Evolutionary conservation across 495 filamentous ascomycete species (phyloP).

Genomic region (Tuber microsphaerosporum): DNA sequence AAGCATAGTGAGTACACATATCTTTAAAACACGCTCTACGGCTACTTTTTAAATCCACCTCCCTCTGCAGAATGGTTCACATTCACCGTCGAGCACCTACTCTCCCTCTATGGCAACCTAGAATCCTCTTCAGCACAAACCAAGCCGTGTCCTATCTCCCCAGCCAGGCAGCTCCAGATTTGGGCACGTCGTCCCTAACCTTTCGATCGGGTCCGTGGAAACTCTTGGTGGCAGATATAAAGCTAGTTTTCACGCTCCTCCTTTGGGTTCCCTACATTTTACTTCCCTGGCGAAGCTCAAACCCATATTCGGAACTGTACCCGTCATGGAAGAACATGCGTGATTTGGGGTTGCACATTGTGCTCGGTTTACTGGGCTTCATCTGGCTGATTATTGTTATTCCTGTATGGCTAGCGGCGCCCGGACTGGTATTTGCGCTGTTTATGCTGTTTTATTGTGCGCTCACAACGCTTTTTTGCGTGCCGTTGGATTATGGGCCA

Average conservation of each 20-base stretch:
- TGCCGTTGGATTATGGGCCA: conserved; percentile 22
- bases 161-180: conserved; percentile 30
- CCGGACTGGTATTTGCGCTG: conserved; percentile 19
- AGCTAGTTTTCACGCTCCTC: conserved; percentile 28
- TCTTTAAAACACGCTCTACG: not conserved
- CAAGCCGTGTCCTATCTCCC: conserved; percentile 37
- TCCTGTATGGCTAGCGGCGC: conserved; percentile 21
- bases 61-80: conserved; percentile 6
- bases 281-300: conserved; percentile 27
- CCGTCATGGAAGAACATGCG: conserved; percentile 24
- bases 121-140: conserved; percentile 22
- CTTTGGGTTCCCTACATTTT: conserved; percentile 35
- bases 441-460: conserved; percentile 30
- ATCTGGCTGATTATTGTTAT: conserved; percentile 25
- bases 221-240: conserved; percentile 35
- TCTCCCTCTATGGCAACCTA: conserved; percentile 31
- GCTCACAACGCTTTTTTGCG: conserved; percentile 18
- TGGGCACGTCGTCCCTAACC: conserved; percentile 25
- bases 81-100: conserved; percentile 8
- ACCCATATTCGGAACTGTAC: conserved; percentile 29
- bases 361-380: conserved; percentile 16
- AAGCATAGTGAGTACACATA: not conserved
- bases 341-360: conserved; percentile 23
- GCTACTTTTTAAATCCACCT: not conserved
- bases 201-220: conserved; percentile 31